Conservation (phyloP, 73 alveolate species). For the Uronychia setigera region DNA sequence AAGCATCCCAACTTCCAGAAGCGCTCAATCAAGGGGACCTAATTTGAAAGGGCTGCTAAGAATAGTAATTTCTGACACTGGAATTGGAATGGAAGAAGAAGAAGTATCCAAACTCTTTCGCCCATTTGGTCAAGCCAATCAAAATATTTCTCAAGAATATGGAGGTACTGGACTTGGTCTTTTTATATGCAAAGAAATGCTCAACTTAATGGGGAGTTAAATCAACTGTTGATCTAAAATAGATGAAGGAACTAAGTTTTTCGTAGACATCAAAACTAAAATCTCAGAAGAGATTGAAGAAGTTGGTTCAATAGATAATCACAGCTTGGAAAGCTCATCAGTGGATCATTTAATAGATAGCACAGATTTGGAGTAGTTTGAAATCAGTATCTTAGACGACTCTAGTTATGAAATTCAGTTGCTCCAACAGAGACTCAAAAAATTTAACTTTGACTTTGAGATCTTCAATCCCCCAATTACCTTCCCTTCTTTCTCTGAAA, state of each 20-base stretch:
- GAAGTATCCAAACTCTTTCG: neutral
- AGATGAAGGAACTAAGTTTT: neutral
- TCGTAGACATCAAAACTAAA: neutral
- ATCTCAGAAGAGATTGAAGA: neutral
- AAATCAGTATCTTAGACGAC: neutral
- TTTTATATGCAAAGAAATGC: neutral
- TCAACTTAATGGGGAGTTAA: neutral
- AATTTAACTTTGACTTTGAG: neutral
- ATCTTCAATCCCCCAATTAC: neutral
- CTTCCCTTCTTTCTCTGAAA: neutral
- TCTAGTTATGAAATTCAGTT: neutral
- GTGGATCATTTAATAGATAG: neutral
- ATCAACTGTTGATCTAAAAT: neutral
- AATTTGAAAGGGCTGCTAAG: neutral
- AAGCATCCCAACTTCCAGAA: neutral
- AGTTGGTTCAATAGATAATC: neutral
- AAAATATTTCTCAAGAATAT: neutral
- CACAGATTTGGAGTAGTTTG: neutral
- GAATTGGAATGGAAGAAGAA: neutral
- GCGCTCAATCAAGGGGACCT: neutral
- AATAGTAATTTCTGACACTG: neutral
- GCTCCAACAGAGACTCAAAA: neutral
- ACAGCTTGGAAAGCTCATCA: neutral
- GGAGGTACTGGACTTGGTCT: conserved; percentile 10
- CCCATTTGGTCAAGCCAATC: neutral